Conservation (phyloP, 371 early-diverging fungal genomes). For the Mortierella sp. region DNA sequence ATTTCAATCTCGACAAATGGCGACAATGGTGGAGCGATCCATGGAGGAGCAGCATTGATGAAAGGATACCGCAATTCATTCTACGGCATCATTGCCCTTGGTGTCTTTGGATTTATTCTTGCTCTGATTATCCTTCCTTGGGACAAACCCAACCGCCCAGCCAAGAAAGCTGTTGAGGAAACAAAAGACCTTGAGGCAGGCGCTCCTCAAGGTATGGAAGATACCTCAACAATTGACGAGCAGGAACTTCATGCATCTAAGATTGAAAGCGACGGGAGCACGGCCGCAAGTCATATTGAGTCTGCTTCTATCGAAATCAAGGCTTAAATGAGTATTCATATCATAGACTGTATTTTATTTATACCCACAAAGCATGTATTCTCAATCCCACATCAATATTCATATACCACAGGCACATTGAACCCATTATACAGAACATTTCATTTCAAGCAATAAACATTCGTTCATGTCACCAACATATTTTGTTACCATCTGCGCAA, state of each 20-base stretch:
- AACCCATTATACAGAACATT: too few relatives aligned
- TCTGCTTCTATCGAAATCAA: neutral
- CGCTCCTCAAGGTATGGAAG: neutral
- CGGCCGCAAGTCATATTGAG: neutral
- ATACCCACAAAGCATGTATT: neutral
- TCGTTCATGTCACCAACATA: too few relatives aligned
- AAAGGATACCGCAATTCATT: conserved; percentile 38
- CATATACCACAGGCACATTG: too few relatives aligned
- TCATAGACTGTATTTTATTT: neutral
- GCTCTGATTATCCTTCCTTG: conserved; percentile 24
- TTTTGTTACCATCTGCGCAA: too few relatives aligned
- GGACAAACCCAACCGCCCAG: conserved; percentile 22
- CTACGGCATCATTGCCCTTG: conserved; percentile 28
- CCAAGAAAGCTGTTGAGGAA: neutral
- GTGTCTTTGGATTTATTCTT: conserved; percentile 21
- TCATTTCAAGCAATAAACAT: too few relatives aligned
- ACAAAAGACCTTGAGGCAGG: conserved; percentile 15
- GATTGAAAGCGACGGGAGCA: conserved; percentile 10
- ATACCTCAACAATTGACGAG: neutral
- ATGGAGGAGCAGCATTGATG: conserved; percentile 29
- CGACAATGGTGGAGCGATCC: neutral
- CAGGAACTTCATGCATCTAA: neutral
- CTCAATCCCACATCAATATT: too few relatives aligned
- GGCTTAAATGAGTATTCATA: neutral
- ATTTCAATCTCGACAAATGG: conserved; percentile 39